These are phyloP conservation scores for Pedinophyceae sp. DNA, from an alignment of 139 green algal genomes.

Conservation along the genomic window DNA sequence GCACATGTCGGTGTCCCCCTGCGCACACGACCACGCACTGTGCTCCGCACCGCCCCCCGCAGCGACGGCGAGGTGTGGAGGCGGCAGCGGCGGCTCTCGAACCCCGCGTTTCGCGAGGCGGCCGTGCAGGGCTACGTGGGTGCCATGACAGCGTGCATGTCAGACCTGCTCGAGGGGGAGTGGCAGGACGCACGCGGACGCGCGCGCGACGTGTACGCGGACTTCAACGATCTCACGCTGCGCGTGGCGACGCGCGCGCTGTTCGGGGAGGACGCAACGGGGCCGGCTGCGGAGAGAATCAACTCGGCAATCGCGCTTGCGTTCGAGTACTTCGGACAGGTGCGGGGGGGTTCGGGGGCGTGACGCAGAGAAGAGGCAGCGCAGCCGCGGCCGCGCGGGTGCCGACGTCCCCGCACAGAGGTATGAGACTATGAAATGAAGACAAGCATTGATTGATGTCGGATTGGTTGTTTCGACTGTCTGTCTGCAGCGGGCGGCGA, in stretches of 20 bases:
- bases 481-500: slow-evolving; percentile 13
- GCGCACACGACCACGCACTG: too few species aligned
- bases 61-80: slow-evolving; percentile 64
- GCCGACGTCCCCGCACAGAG: slow-evolving; percentile 11
- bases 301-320: slow-evolving; percentile 28
- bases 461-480: too few species aligned
- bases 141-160: slow-evolving; percentile 15
- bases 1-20: too few species aligned
- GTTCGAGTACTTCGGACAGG: slow-evolving; percentile 55
- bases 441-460: too few species aligned
- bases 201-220: slow-evolving; percentile 37
- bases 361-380: too few species aligned
- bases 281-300: neutral
- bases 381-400: too few species aligned
- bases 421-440: too few species aligned
- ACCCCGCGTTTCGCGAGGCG: slow-evolving; percentile 58
- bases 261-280: slow-evolving; percentile 32
- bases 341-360: too few species aligned
- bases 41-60: too few species aligned
- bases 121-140: slow-evolving; percentile 39
- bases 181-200: slow-evolving; percentile 13
- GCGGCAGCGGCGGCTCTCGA: slow-evolving; percentile 60
- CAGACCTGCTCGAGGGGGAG: slow-evolving; percentile 7
- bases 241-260: slow-evolving; percentile 52
- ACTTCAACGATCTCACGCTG: slow-evolving; percentile 80